Evolutionary conservation across 1,139 yeast species (phyloP).

Genomic region (Suhomyces bribrorum): DNA sequence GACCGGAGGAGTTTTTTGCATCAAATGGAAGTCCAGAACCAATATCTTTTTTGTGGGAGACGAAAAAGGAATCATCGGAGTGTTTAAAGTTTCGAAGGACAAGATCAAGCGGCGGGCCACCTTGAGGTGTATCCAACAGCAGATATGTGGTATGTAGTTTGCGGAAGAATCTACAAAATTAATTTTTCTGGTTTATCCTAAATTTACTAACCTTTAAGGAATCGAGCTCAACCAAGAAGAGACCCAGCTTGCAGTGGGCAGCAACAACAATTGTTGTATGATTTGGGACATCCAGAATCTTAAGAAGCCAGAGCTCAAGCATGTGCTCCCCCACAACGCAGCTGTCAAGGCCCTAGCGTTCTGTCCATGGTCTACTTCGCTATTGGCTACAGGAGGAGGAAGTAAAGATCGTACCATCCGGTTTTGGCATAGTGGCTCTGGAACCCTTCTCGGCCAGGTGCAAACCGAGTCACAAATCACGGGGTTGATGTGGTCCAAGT

Average conservation of each 20-base stretch:
- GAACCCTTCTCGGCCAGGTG: constrained; percentile 59
- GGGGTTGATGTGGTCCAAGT: constrained; percentile 71
- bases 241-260: constrained; percentile 64
- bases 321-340: constrained; percentile 44
- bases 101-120: constrained; percentile 17
- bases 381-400: constrained; percentile 50
- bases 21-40: constrained; percentile 59
- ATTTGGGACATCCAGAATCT: constrained; percentile 59
- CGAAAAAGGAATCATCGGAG: constrained; percentile 61
- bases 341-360: constrained; percentile 49
- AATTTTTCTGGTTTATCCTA: too few species aligned
- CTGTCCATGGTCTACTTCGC: constrained; percentile 46
- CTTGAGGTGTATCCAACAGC: constrained; percentile 60
- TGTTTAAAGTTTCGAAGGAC: constrained; percentile 35
- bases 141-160: constrained; percentile 58
- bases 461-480: constrained; percentile 76
- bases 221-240: constrained; percentile 52
- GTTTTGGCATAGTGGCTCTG: constrained; percentile 83
- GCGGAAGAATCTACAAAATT: neutral
- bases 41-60: constrained; percentile 62
- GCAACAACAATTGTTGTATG: constrained; percentile 70
- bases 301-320: constrained; percentile 43
- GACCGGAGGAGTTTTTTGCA: constrained; percentile 53
- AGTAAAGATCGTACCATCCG: constrained; percentile 49
- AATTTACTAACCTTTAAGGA: constrained; percentile 33